Percentiles rank a stretch among this genome's conserved stretches.
Conservation (phyloP, 176 grass and related monocot species). For the Aegilops bicornis region DNA sequence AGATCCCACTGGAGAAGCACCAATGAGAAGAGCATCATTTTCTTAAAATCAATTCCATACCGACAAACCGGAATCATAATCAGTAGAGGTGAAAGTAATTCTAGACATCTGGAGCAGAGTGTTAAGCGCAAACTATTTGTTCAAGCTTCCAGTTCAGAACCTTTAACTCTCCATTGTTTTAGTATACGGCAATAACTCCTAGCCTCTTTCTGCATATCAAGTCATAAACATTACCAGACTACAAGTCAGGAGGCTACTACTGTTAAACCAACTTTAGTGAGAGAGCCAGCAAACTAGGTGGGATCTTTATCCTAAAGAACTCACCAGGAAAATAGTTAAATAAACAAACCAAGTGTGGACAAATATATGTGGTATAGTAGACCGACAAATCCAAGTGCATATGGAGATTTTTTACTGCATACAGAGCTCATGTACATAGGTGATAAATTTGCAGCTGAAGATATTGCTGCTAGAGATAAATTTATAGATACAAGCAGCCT, state of each 20-base stretch:
- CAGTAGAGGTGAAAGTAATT: neutral
- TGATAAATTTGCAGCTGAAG: neutral
- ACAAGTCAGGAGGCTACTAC: neutral
- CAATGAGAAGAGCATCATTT: neutral
- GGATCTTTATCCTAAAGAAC: neutral
- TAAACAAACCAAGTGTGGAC: neutral
- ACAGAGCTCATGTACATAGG: neutral
- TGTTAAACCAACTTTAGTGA: neutral
- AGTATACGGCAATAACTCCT: neutral
- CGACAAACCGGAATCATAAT: neutral
- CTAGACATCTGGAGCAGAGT: neutral
- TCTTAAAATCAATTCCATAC: neutral
- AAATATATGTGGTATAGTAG: neutral
- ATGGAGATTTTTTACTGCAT: neutral
- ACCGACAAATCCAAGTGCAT: neutral
- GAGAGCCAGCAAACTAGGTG: neutral
- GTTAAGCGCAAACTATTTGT: neutral
- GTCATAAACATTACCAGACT: neutral
- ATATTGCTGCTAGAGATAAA: neutral
- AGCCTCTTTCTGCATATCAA: neutral
- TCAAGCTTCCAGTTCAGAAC: neutral
- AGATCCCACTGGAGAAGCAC: neutral
- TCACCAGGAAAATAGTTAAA: neutral
- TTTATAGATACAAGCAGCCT: neutral
- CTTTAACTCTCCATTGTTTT: neutral